Percentiles rank a stretch among this genome's conserved stretches.
These are phyloP conservation scores for Ottelia alismoides DNA, from an alignment of 106 monocot species.

Conservation along the genomic window DNA sequence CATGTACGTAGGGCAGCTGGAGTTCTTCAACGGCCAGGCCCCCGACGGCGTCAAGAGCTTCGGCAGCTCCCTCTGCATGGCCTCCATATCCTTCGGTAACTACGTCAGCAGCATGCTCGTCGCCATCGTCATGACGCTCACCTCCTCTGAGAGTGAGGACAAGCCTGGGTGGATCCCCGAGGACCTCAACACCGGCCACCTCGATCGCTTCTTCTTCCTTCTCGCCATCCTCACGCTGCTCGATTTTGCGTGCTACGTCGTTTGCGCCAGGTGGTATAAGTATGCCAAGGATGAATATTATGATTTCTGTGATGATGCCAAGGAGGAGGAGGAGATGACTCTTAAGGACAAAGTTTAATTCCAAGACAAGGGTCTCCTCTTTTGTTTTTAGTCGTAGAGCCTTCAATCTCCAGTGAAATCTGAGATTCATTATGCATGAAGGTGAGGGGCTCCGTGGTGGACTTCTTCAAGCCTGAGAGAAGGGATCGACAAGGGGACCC, in stretches of 20 bases:
- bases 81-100: conserved; percentile 32
- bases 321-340: too few relatives aligned
- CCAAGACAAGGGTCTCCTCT: too few relatives aligned
- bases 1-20: conserved; percentile 35
- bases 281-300: too few relatives aligned
- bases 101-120: conserved; percentile 72
- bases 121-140: conserved; percentile 24
- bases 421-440: too few relatives aligned
- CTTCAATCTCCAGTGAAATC: too few relatives aligned
- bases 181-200: conserved; percentile 53
- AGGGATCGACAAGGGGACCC: too few relatives aligned
- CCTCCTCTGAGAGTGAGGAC: background rate
- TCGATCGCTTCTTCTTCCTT: conserved; percentile 76
- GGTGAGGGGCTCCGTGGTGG: too few relatives aligned
- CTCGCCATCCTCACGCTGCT: conserved; percentile 33
- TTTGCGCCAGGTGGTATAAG: conserved; percentile 56
- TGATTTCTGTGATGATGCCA: too few relatives aligned
- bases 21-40: conserved; percentile 43
- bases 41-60: conserved; percentile 34
- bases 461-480: too few relatives aligned
- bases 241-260: conserved; percentile 30
- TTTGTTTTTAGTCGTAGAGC: too few relatives aligned
- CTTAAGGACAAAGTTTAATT: too few relatives aligned
- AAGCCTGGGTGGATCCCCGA: conserved; percentile 59
- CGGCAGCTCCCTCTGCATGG: conserved; percentile 29